phyloP scores from a whole-genome alignment of 2,329 filamentous ascomycete species.

The Daldinia eschscholtzii region DNA sequence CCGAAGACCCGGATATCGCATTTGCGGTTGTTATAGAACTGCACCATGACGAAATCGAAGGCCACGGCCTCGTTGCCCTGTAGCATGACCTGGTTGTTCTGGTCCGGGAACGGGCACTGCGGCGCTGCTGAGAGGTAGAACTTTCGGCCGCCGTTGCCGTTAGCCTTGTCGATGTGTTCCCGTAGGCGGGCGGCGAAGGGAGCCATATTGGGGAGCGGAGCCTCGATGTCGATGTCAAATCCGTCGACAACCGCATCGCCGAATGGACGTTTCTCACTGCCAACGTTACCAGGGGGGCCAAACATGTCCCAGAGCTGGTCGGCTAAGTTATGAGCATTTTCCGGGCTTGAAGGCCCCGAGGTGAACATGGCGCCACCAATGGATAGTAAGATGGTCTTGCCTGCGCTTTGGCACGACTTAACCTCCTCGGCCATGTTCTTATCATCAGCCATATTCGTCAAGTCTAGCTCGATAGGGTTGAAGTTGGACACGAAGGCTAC shows the following conservation, averaged over 20 bases:
- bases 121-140: conserved; percentile 73
- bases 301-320: conserved; percentile 77
- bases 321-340: conserved; percentile 64
- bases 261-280: conserved; percentile 70
- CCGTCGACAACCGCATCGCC: conserved; percentile 74
- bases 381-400: conserved; percentile 78
- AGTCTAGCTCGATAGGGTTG: conserved; percentile 67
- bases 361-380: conserved; percentile 76
- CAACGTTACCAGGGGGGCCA: conserved; percentile 67
- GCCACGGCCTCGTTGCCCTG: conserved; percentile 59
- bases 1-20: conserved; percentile 69
- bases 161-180: conserved; percentile 60
- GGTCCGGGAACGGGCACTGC: conserved; percentile 74
- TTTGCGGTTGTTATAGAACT: conserved; percentile 74
- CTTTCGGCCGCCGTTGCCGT: conserved; percentile 57
- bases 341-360: conserved; percentile 64
- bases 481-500: conserved; percentile 72
- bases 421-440: conserved; percentile 55
- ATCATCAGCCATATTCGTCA: conserved; percentile 73
- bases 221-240: conserved; percentile 81
- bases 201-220: conserved; percentile 66
- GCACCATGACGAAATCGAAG: conserved; percentile 71
- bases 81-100: conserved; percentile 66
- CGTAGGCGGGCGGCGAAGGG: conserved; percentile 70
- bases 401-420: conserved; percentile 69